Evolutionary conservation across 1,284 basidiomycete genomes (phyloP), one percentile per base, ranked within the genome.

Genomic region (Xanthoconium separans): DNA sequence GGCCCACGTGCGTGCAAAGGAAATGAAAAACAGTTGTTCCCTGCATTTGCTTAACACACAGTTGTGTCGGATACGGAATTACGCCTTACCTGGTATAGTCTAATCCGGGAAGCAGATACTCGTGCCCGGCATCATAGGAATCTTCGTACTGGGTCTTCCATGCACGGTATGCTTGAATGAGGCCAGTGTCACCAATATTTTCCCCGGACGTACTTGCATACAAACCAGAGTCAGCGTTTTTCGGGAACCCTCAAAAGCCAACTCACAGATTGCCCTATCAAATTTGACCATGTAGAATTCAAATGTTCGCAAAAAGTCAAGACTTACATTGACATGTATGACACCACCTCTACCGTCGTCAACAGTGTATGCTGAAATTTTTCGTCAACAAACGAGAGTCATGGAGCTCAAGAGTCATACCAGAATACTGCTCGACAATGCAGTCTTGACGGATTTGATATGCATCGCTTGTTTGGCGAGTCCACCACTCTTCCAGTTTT

Each of bases 1-100:
- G 1, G 85, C 89, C 89, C 89, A 93, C 15, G 85, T 82, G 29
- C 84, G 81, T 33, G 78, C 93, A 65, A 90, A 95, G 2, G 91
- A 83, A 54, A 96, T 84, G 77, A 94, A 95, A 76, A 95, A 96
- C 34, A 95, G 73, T 75, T 96, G 93, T 46, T 95, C 93, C 54
- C 89, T 91, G 41, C 16, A 55, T 12, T 40, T n/a, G 24, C 8
- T 54, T 30, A 20, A 41, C n/a, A 18, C 6, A 22, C n/a, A 6
- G 27, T 37, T 1, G 4, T 37, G 27, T 24, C 34, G 33, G 22
- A 6, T 3, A n/a, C 16, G n/a, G 1, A 42, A 24, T 8, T 13
- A 45, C 27, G 18, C 15, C 57, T 51, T 43, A 71, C 85, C 83
- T 80, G 1, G 90, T 91, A 70, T 82, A 94, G 53, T 87, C 78